phyloP scores from a whole-genome alignment of 805 yeast species.

The Millerozyma miso region DNA sequence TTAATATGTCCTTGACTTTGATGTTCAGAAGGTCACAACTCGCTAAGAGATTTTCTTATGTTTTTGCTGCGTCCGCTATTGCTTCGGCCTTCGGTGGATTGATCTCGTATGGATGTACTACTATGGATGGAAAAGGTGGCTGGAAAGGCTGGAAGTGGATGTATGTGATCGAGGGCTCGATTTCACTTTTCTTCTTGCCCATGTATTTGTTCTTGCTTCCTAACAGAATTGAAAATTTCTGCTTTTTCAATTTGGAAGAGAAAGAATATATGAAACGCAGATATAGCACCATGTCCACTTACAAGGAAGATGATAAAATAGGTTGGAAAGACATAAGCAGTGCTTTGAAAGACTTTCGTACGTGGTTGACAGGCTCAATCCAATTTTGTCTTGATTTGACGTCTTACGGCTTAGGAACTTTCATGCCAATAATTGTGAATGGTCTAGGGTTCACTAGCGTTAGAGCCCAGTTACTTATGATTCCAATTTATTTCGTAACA shows the following conservation, averaged over 20 bases:
- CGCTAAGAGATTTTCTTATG: conserved; percentile 21
- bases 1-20: conserved; percentile 30
- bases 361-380: conserved; percentile 25
- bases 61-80: conserved; percentile 50
- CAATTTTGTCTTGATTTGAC: conserved; percentile 43
- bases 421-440: conserved; percentile 37
- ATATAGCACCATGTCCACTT: conserved; percentile 28
- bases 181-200: conserved; percentile 36
- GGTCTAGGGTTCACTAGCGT: conserved; percentile 23
- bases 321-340: conserved; percentile 25
- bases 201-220: conserved; percentile 35
- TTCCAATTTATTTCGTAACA: conserved; percentile 35
- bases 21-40: conserved; percentile 13
- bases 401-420: conserved; percentile 40
- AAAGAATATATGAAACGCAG: conserved; percentile 31
- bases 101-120: conserved; percentile 37
- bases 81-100: conserved; percentile 59
- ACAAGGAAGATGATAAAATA: conserved; percentile 27
- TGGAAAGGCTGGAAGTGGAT: conserved; percentile 42
- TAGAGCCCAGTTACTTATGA: conserved; percentile 36
- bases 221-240: conserved; percentile 36
- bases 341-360: conserved; percentile 35
- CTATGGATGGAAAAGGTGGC: conserved; percentile 25
- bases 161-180: conserved; percentile 44
- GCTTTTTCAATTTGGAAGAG: conserved; percentile 29